Percentiles rank a stretch among this genome's conserved stretches.
Conservation (phyloP, 2,329 filamentous ascomycete species). For the Botryotinia narcissicola region DNA sequence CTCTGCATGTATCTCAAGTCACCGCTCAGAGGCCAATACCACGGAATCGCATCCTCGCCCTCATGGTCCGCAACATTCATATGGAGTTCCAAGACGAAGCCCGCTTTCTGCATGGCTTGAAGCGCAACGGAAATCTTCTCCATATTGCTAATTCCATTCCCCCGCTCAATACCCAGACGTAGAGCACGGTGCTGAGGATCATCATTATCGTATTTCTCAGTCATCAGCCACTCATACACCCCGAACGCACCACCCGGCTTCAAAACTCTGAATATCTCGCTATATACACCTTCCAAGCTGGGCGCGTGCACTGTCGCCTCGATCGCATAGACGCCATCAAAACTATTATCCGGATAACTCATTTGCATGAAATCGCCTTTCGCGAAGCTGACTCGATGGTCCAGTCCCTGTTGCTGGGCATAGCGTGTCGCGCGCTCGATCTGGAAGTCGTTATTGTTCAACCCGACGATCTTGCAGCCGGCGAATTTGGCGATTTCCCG, state of each 20-base stretch:
- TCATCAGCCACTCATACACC: conserved; percentile 99
- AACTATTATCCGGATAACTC: background rate
- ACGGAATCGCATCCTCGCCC: conserved; percentile 71
- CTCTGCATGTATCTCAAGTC: conserved; percentile 79
- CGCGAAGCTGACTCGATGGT: background rate
- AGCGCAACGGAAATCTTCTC: conserved; percentile 79
- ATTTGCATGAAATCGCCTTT: background rate
- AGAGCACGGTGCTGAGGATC: conserved; percentile 85
- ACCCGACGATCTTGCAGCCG: background rate
- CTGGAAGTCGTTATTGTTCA: background rate
- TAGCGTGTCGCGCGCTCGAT: background rate
- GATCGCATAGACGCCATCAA: background rate
- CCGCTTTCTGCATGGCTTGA: conserved; percentile 78
- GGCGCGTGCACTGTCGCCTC: background rate
- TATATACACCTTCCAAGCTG: background rate
- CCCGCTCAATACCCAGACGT: conserved; percentile 89
- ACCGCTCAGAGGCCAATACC: conserved; percentile 91
- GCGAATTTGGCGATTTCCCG: background rate
- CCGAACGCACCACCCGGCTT: conserved; percentile 95
- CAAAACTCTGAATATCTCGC: conserved; percentile 54
- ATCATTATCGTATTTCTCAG: conserved; percentile 85
- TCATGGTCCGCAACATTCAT: conserved; percentile 82
- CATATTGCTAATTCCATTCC: conserved; percentile 97
- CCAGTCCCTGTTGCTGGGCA: background rate
- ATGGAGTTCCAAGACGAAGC: conserved; percentile 77